A percentile compares a stretch with the other conserved stretches of the same genome.
Conservation (phyloP, 371 early-diverging fungal species). For the Rhizopus microsporus region DNA sequence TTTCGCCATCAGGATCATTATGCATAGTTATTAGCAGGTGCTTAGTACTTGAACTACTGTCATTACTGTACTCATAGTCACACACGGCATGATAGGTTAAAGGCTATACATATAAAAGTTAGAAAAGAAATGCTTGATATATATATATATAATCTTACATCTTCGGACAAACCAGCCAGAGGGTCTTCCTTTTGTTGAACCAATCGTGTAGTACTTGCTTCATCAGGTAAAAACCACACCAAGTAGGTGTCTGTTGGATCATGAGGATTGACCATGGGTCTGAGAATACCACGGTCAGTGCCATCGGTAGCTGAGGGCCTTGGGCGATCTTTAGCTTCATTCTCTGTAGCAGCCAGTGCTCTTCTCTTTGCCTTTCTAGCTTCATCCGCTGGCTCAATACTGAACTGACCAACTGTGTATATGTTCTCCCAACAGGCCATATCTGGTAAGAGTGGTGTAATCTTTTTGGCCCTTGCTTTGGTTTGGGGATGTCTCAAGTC, state of each 20-base stretch:
- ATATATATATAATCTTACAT: slow-evolving; percentile 13
- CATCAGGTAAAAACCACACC: slow-evolving; percentile 52
- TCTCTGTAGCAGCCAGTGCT: slow-evolving; percentile 1
- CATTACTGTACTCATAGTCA: slow-evolving; percentile 46
- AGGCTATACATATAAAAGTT: slow-evolving; percentile 14
- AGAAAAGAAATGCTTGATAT: neutral
- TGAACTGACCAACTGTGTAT: slow-evolving; percentile 73
- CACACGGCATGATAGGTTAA: slow-evolving; percentile 40
- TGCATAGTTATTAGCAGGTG: slow-evolving; percentile 33
- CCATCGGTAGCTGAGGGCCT: slow-evolving; percentile 34
- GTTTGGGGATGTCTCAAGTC: slow-evolving; percentile 75
- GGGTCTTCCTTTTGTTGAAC: slow-evolving; percentile 36
- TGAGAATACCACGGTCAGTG: slow-evolving; percentile 60
- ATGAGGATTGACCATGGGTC: slow-evolving; percentile 58
- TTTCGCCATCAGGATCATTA: slow-evolving; percentile 25
- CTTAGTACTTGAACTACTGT: slow-evolving; percentile 28
- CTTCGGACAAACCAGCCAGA: slow-evolving; percentile 17
- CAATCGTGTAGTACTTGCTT: slow-evolving; percentile 32
- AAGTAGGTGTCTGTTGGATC: slow-evolving; percentile 52
- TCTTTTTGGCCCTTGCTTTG: slow-evolving; percentile 70
- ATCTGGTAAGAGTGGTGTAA: slow-evolving; percentile 80
- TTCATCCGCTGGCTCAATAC: slow-evolving; percentile 70
- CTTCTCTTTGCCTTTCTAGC: slow-evolving; percentile 30
- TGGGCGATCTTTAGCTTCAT: slow-evolving; percentile 6
- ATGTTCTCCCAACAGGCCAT: slow-evolving; percentile 63